phyloP scores from a whole-genome alignment of 2,329 filamentous ascomycete genomes.

The Diaporthe nobilis region DNA sequence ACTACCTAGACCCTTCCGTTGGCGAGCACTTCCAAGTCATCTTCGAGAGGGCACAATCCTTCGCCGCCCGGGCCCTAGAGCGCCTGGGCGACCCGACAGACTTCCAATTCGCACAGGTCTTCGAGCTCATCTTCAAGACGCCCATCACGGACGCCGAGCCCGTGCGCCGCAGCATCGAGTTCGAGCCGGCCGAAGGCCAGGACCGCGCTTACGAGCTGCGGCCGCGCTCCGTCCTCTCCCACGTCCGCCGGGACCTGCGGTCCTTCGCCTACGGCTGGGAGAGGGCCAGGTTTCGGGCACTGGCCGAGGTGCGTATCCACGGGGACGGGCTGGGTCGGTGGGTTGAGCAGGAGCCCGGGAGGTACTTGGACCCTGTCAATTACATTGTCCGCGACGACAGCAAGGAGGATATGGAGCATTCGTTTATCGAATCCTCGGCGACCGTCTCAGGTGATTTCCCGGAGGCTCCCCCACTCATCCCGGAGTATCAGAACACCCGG shows the following conservation, averaged over 20 bases:
- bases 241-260: background rate
- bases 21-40: background rate
- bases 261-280: background rate
- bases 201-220: background rate
- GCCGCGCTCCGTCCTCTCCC: background rate
- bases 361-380: background rate
- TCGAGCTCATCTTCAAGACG: background rate
- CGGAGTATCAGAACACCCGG: background rate
- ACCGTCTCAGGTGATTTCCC: background rate
- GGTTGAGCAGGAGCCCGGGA: background rate
- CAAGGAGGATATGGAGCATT: background rate
- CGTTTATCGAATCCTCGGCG: background rate
- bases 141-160: background rate
- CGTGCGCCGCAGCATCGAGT: background rate
- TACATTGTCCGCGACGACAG: background rate
- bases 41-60: background rate
- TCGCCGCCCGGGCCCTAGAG: background rate
- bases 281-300: rapidly evolving
- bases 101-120: background rate
- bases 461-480: background rate
- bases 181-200: background rate
- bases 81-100: background rate
- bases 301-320: background rate
- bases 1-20: background rate
- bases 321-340: background rate